Evolutionary conservation across 441 rosid genomes (phyloP), one percentile per base, ranked within the genome.

Genomic region (Melastoma candidum): DNA sequence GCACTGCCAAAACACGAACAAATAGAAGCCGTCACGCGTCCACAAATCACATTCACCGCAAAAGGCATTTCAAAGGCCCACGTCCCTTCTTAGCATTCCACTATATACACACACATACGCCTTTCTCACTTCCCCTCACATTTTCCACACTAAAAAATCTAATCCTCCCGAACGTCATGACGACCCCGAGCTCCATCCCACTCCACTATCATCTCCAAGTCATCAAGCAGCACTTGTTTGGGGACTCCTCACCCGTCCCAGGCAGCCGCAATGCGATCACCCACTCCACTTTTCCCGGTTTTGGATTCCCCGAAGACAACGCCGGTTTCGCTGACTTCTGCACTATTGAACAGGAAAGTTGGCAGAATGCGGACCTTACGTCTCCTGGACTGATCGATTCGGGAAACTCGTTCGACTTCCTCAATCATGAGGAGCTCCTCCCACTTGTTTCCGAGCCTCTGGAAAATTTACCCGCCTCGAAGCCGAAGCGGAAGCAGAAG

Each of bases 151-250:
- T 36, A 1, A 4, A 36, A 29, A 29, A 29, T 29, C 36, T 3
- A 29, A 7, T 7, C 36, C 8, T 29, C 8, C 8, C 22, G 22
- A 17, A 17, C 41, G 41, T 36, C 8, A 36, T 36, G 41, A 4
- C 41, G 41, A 36, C 41, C 7, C 41, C 41, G 7, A 36, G 8
- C 8, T 36, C 41, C 8, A 2, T 36, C 8, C 41, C 41, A 1
- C 41, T 36, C 41, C 1, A 36, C 10, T 36, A 36, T 36, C 41
- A 36, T 3, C 77, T 87, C 26, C 74, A 64, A 67, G 59, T 67
- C 53, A 82, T 87, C 59, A 54, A 80, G 63, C 73, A 58, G 1
- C 74, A 73, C 46, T 74, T 84, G 12, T 68, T 86, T 10, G 82
- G 68, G 24, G 90, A 87, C 3, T 13, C 50, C 11, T 75, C 86